Evolutionary conservation across 2,329 filamentous ascomycete species (phyloP).

Genomic region (Fusarium aywerte): DNA sequence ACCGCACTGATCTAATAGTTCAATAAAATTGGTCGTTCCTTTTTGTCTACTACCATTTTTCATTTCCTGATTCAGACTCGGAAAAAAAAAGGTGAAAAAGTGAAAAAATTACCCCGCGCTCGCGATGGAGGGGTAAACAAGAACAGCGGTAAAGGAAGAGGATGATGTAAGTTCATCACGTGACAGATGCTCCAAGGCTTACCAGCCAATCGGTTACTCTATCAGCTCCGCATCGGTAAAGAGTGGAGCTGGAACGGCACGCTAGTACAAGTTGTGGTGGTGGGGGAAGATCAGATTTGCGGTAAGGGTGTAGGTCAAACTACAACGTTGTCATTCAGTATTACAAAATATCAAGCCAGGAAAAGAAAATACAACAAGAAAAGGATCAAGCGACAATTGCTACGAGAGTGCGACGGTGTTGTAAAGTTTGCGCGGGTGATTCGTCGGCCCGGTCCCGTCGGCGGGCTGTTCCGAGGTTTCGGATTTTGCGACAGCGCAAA

Average conservation of each 20-base stretch:
- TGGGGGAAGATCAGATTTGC: conserved; percentile 30
- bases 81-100: neutral
- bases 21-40: neutral
- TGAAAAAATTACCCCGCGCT: conserved; percentile 36
- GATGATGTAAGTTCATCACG: conserved; percentile 39
- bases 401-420: neutral
- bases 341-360: neutral
- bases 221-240: conserved; percentile 32
- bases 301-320: conserved; percentile 34
- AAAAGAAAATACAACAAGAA: neutral
- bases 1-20: neutral
- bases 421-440: neutral
- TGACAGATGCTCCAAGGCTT: neutral
- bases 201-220: conserved; percentile 34
- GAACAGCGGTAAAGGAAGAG: conserved; percentile 16
- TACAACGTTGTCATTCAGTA: neutral
- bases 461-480: neutral
- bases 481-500: conserved; percentile 26
- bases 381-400: neutral
- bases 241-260: conserved; percentile 38
- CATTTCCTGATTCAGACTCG: neutral
- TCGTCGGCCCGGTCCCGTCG: neutral
- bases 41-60: conserved; percentile 15
- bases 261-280: conserved; percentile 27
- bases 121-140: conserved; percentile 36